Evolutionary conservation across 2,329 filamentous ascomycete genomes (phyloP).

Genomic region (Leptographium galeiforme): DNA sequence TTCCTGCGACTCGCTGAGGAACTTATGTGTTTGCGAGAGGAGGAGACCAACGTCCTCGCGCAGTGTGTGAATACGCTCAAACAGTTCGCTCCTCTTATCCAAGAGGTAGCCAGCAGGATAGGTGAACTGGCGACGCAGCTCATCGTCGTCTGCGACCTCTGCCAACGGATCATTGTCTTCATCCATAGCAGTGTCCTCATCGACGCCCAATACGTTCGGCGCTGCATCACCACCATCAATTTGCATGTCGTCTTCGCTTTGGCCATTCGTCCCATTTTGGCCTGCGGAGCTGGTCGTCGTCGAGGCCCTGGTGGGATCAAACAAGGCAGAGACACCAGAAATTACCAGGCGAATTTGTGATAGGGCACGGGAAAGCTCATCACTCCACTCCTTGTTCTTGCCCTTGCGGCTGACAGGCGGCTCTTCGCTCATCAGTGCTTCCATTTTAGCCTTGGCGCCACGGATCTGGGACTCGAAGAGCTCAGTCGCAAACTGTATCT

Average conservation of each 20-base stretch:
- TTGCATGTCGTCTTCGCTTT: slow-evolving; percentile 8
- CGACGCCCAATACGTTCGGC: slow-evolving; percentile 31
- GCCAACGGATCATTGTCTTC: slow-evolving; percentile 42
- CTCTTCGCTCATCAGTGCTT: slow-evolving; percentile 65
- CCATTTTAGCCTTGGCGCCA: slow-evolving; percentile 60
- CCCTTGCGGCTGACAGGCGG: slow-evolving; percentile 80
- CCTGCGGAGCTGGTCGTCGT: slow-evolving; percentile 24
- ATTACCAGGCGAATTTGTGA: slow-evolving; percentile 79
- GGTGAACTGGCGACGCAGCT: slow-evolving; percentile 72
- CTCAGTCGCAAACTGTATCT: slow-evolving; percentile 79
- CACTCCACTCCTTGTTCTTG: slow-evolving; percentile 97
- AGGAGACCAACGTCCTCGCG: slow-evolving; percentile 69
- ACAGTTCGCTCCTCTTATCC: slow-evolving; percentile 46
- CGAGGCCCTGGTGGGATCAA: slow-evolving; percentile 65
- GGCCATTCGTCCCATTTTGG: slow-evolving; percentile 19
- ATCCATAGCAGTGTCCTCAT: slow-evolving; percentile 27
- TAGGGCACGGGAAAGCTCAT: slow-evolving; percentile 83
- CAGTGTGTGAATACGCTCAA: slow-evolving; percentile 64
- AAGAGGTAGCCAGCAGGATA: slow-evolving; percentile 84
- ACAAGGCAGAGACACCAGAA: slow-evolving; percentile 79
- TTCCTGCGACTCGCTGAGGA: slow-evolving; percentile 72
- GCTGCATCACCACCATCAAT: neutral
- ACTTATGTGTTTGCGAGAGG: slow-evolving; percentile 71
- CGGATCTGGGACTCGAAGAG: slow-evolving; percentile 76
- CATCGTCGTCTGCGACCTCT: slow-evolving; percentile 63